Base-by-base conservation (phyloP, 441 rosid species). In the Aleurites moluccanus region DNA sequence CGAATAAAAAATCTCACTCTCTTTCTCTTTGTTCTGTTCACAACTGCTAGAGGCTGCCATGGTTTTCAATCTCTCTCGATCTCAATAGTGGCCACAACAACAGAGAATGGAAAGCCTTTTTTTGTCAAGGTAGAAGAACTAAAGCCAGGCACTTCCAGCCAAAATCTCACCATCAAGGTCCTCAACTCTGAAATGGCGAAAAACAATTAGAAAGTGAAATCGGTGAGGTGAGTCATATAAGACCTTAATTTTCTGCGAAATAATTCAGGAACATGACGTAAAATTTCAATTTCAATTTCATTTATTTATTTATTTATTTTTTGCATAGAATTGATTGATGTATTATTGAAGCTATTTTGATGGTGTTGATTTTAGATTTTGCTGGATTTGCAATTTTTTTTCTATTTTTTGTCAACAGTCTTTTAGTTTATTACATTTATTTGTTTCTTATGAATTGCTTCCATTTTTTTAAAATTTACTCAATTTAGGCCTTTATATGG, bases 121-220 rank as follows among this genome's bases (percentile, higher is more conserved):
- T 94, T 94, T 73, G 80, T 92, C 47, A 90, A 90, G 79, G 95
- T 92, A 16, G 98, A 92, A 67, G 88, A 87, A 18, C 85, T 94
- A 35, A 91, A 89, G 82, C 99, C 99, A 10, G 97, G 97, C 20
- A 91, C 97, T 13, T 75, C 27, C 10, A 97, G 99, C 62, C 98
- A 93, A 84, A 94, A 88, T 42, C 84, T 94, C 85, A 88, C 83
- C 49, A 94, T 90, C 28, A 89, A 92, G 81, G 91, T 94, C 10
- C 86, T 88, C 11, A 84, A 83, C 23, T 78, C 93, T n/a, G n/a
- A n/a, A n/a, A n/a, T n/a, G n/a, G n/a, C n/a, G n/a, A n/a, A n/a
- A n/a, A n/a, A n/a, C n/a, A n/a, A n/a, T n/a, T n/a, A n/a, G n/a
- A n/a, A n/a, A n/a, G n/a, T n/a, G n/a, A n/a, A n/a, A n/a, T n/a